A percentile compares a stretch with the other conserved stretches of the same genome.
Evolutionary conservation across 768 basidiomycete genomes (phyloP).

Genomic region (Mycena olivaceomarginata): DNA sequence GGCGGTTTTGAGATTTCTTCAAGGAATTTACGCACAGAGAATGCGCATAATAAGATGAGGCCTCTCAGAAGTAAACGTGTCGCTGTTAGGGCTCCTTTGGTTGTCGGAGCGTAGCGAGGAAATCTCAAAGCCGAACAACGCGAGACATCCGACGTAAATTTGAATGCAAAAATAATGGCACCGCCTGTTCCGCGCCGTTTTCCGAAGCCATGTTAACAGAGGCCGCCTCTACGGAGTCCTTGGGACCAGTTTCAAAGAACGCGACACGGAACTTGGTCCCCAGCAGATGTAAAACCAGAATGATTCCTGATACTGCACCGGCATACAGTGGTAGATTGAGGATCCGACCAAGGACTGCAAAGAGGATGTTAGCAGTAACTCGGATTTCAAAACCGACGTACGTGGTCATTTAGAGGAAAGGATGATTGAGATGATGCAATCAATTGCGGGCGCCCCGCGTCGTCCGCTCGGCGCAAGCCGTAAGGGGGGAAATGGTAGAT

Average conservation of each 20-base stretch:
- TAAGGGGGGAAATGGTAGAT: no score
- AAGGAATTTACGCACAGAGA: conserved; percentile 14
- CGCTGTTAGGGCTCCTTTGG: not conserved
- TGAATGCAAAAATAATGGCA: conserved; percentile 47
- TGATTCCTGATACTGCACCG: not conserved
- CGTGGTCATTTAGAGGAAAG: not conserved
- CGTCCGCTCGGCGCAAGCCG: no score
- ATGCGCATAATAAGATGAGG: conserved; percentile 1
- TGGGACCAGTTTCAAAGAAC: not conserved
- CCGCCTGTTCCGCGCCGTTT: conserved; percentile 45
- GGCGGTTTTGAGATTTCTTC: not conserved
- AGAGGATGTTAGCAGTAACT: not conserved
- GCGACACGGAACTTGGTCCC: conserved; percentile 20
- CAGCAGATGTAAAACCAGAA: not conserved
- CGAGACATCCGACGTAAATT: conserved; percentile 45
- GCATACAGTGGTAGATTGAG: conserved; percentile 27
- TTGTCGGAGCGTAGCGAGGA: conserved; percentile 17
- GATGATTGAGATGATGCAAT: not conserved
- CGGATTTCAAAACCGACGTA: not conserved
- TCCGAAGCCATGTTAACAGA: not conserved
- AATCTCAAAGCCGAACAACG: conserved; percentile 45
- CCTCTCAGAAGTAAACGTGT: not conserved
- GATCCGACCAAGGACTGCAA: conserved; percentile 21
- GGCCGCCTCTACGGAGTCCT: not conserved
- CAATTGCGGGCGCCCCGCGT: not conserved